Base-by-base conservation (phyloP, 768 basidiomycete species). In the Rickenella mellea region DNA sequence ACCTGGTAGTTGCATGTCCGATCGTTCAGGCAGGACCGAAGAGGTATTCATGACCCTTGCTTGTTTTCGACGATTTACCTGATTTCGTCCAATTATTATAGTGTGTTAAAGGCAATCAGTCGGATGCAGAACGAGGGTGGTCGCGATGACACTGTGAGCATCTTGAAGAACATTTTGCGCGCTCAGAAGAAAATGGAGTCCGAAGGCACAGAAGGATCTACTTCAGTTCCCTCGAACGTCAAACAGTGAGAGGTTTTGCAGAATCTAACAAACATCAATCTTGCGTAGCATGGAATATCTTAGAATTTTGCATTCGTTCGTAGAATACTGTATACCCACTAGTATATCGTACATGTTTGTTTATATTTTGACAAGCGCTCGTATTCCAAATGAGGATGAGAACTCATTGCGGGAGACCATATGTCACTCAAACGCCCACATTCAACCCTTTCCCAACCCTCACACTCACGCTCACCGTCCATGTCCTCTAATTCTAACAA, bases 1-100 rank as follows among this genome's bases (percentile, higher is more conserved):
- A 80, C 55, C 45, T 64, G 17, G 47, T 74, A 8, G 67, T 73
- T 52, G 65, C 70, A 21, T 88, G 85, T 52, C 73, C 79, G 12
- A 52, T 74, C 19, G 67, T 80, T 2, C 46, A 45, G 5, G 63
- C 65, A 40, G 83, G 81, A 2, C 62, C 74, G 1, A 59, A 64
- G 42, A 80, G 74, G 83, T 82, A 48, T 33, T 52, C n/a, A 27
- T 20, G 14, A 24, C 19, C 41, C 44, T 35, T 39, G 29, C 24
- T 21, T 28, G 15, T 21, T 22, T 40, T 21, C 14, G 25, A 32
- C 12, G 19, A 30, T 33, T 29, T 19, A 41, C 27, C 20, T 24
- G 22, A 32, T 9, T 30, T 36, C 19, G 9, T 37, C 25, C 15
- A 37, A 26, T 21, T 26, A 26, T 25, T 27, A 38, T 43, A 76